Evolutionary conservation across 1,284 basidiomycete genomes (phyloP).

Genomic region (Cystobasidium slooffiae): DNA sequence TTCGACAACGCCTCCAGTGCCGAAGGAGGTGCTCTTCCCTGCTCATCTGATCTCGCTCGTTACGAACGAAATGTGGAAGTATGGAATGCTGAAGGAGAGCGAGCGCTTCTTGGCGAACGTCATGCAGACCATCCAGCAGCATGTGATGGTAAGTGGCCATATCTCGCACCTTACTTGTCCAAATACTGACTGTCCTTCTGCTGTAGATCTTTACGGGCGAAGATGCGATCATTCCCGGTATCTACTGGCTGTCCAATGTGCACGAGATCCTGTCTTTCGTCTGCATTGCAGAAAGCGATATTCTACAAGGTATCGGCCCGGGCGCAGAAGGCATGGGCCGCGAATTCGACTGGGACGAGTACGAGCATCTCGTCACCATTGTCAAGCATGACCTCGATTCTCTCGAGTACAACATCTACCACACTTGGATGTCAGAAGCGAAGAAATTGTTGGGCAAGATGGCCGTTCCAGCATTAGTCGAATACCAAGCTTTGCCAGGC

Average conservation of each 20-base stretch:
- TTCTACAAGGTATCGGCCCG: conserved; percentile 95
- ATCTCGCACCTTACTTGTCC: neutral
- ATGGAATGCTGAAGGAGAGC: conserved; percentile 93
- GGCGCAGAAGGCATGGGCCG: conserved; percentile 84
- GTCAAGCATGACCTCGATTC: conserved; percentile 99
- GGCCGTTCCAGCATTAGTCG: conserved; percentile 97
- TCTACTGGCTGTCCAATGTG: conserved; percentile 99
- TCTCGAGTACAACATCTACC: conserved; percentile 99
- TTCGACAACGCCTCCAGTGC: conserved; percentile 84
- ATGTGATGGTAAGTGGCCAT: conserved; percentile 82
- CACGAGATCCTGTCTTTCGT: conserved; percentile 99
- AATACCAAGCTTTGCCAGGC: conserved; percentile 95
- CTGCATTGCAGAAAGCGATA: conserved; percentile 96
- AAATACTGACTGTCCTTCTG: neutral
- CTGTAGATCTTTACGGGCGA: conserved; percentile 75
- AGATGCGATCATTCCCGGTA: conserved; percentile 92
- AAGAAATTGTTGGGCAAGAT: conserved; percentile 97
- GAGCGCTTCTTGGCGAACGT: conserved; percentile 98
- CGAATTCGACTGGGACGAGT: conserved; percentile 95
- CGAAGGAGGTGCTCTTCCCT: conserved; percentile 98
- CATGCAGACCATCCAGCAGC: conserved; percentile 96
- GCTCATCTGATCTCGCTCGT: conserved; percentile 98
- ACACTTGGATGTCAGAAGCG: conserved; percentile 98
- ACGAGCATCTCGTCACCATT: conserved; percentile 92
- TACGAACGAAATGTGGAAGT: conserved; percentile 99